These are phyloP conservation scores for Dicorynia guianensis DNA, from an alignment of 306 rosid genomes.

Conservation along the genomic window DNA sequence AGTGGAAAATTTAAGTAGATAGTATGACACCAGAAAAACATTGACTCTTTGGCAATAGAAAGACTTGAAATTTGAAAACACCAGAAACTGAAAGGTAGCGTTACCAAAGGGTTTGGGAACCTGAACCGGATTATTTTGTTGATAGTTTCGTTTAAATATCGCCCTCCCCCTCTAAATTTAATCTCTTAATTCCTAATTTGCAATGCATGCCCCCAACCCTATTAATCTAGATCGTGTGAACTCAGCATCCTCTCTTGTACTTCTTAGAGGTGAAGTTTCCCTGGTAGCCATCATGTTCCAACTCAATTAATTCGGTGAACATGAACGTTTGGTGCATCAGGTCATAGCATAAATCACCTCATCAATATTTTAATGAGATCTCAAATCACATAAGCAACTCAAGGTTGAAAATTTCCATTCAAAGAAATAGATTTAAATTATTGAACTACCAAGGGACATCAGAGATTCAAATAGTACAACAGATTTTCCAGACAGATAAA, in stretches of 20 bases:
- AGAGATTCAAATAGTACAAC: slow-evolving; percentile 29
- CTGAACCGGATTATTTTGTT: not conserved
- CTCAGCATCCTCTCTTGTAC: not conserved
- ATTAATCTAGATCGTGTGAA: slow-evolving; percentile 17
- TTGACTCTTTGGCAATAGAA: not conserved
- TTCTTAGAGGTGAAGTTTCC: slow-evolving; percentile 11
- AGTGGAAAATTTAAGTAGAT: not conserved
- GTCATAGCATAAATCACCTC: slow-evolving; percentile 2
- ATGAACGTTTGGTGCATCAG: not conserved
- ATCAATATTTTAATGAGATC: slow-evolving; percentile 17
- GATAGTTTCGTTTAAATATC: not conserved
- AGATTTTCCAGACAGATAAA: slow-evolving; percentile 12
- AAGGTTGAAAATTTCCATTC: not conserved
- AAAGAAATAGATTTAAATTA: not conserved
- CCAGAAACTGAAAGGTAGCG: not conserved
- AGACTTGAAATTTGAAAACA: not conserved
- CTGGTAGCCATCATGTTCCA: slow-evolving; percentile 1
- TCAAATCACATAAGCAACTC: slow-evolving; percentile 26
- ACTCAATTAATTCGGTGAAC: slow-evolving; percentile 1
- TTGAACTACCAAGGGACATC: slow-evolving; percentile 6
- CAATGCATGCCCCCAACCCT: no score
- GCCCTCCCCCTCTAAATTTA: not conserved
- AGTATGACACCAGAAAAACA: not conserved
- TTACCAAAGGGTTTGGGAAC: not conserved
- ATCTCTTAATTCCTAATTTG: not conserved